These are phyloP conservation scores for Globisporangium orthogonon DNA, from an alignment of 352 stramenopile species.

Conservation along the genomic window DNA sequence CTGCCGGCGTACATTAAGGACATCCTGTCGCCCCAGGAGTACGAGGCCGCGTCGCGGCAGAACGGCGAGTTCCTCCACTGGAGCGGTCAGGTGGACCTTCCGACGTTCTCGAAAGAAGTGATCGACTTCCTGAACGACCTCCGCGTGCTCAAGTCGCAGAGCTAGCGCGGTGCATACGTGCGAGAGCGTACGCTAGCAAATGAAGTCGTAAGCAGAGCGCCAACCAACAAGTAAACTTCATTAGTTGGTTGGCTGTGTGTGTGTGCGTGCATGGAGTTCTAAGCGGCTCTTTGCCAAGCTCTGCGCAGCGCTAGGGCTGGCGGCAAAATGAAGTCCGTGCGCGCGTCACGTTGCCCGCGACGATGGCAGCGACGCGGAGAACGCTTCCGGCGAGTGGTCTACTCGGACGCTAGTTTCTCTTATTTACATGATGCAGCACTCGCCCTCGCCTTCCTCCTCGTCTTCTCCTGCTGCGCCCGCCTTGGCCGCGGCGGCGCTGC, in stretches of 20 bases:
- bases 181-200: too few species aligned
- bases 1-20: conserved; percentile 55
- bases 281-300: too few species aligned
- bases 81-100: conserved; percentile 68
- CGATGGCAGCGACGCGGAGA: not conserved
- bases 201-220: too few species aligned
- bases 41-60: conserved; percentile 41
- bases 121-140: conserved; percentile 73
- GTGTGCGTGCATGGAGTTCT: too few species aligned
- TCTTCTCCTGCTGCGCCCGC: conserved; percentile 31
- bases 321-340: not conserved
- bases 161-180: conserved; percentile 11
- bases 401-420: not conserved
- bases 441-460: conserved; percentile 60
- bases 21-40: conserved; percentile 45
- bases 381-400: too few species aligned
- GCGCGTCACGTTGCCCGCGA: too few species aligned
- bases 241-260: not conserved
- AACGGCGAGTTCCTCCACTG: conserved; percentile 60
- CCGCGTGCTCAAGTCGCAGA: conserved; percentile 64
- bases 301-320: too few species aligned
- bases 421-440: conserved; percentile 80
- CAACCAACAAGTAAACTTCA: not conserved
- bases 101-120: conserved; percentile 68
- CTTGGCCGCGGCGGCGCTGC: not conserved